Base-by-base conservation (phyloP, 495 filamentous ascomycete species). In the Neurospora sp. region DNA sequence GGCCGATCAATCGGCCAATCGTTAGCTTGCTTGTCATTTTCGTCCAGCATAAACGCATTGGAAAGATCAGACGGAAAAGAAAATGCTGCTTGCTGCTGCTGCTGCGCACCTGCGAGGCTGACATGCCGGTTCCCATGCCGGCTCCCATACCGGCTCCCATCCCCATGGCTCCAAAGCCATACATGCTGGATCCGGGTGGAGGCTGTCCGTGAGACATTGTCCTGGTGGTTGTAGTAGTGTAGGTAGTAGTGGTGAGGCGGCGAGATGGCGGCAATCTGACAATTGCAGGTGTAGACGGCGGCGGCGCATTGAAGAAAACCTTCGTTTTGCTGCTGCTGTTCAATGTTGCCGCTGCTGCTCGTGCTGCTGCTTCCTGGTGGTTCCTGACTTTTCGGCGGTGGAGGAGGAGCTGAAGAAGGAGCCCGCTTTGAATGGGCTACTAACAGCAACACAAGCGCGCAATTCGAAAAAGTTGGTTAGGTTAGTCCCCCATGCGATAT, bases 181-280 rank as follows among this genome's bases (percentile, higher is more conserved):
- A 83, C 39, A 80, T 75, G 76, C 72, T 82, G 70, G 77, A 72
- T 40, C 77, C 75, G 68, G 76, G 72, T 69, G 75, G 74, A 68
- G 78, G 76, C 59, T 75, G 80, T 75, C 79, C 76, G 75, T 80
- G 80, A 72, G 83, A 81, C 83, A 84, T 84, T 78, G 71, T 78
- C 16, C 61, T 69, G 14, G n/a, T 10, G n/a, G 38, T 38, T 41
- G 59, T 27, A 18, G 53, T 66, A 70, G 22, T 38, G 27, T 27
- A 12, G 27, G 35, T 59, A 16, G 69, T 27, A 41, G 69, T 27
- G 69, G 44, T 16, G 69, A 68, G 72, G 70, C 70, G 35, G 44
- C 70, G 72, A 11, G 27, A 70, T n/a, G 40, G 71, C 11, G 40
- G 31, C 72, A 70, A 73, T 53, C 72, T 20, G 68, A 73, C 27